Conservation (phyloP, 2,329 filamentous ascomycete species). For the Laburnicola sp. region DNA sequence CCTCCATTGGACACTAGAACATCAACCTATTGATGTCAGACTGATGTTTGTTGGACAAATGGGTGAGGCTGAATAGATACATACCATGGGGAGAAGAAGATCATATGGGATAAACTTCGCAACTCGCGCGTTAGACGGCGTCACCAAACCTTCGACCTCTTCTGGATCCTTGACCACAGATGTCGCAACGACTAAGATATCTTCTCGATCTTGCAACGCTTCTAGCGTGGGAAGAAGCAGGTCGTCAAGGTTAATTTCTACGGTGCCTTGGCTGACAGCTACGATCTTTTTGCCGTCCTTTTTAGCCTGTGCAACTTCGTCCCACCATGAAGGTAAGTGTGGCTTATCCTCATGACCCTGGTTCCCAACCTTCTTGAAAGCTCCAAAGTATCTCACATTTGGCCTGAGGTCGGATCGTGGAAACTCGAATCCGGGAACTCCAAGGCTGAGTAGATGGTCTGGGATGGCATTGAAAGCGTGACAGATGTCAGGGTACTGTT, state of each 20-base stretch:
- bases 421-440: conserved; percentile 44
- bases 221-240: conserved; percentile 53
- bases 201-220: conserved; percentile 48
- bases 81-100: conserved; percentile 44
- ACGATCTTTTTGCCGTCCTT: conserved; percentile 49
- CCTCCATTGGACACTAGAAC: conserved; percentile 56
- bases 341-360: neutral
- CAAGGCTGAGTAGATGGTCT: conserved; percentile 41
- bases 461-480: conserved; percentile 26
- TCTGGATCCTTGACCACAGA: conserved; percentile 37
- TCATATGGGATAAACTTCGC: conserved; percentile 57
- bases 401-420: conserved; percentile 42
- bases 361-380: conserved; percentile 17
- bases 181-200: conserved; percentile 47
- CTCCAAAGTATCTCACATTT: conserved; percentile 51
- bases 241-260: conserved; percentile 45
- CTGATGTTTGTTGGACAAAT: neutral
- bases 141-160: conserved; percentile 16
- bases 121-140: conserved; percentile 51
- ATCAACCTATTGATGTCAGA: conserved; percentile 27
- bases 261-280: conserved; percentile 55
- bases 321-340: conserved; percentile 52
- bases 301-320: conserved; percentile 45
- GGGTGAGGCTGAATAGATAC: neutral
- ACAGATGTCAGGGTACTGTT: conserved; percentile 15